phyloP scores from a whole-genome alignment of 2,329 filamentous ascomycete species.

The Arthroderma sp. region DNA sequence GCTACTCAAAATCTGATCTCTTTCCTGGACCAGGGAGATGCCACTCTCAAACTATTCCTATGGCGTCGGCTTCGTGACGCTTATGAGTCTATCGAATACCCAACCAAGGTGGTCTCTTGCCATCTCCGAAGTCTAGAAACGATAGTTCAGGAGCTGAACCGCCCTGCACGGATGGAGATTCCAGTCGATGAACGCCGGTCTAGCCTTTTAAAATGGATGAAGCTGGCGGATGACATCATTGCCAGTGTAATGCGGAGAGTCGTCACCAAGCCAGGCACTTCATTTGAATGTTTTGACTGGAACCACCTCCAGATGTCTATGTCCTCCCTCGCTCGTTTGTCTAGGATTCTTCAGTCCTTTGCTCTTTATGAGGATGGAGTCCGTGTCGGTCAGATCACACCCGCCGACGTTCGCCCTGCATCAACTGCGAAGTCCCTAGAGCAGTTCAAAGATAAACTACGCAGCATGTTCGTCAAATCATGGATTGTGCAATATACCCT shows the following conservation, averaged over 20 bases:
- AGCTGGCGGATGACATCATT: slow-evolving; percentile 65
- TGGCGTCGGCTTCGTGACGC: slow-evolving; percentile 88
- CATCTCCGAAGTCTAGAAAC: slow-evolving; percentile 75
- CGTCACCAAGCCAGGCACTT: slow-evolving; percentile 49
- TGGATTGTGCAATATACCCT: slow-evolving; percentile 83
- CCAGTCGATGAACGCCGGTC: slow-evolving; percentile 54
- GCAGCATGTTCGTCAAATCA: slow-evolving; percentile 74
- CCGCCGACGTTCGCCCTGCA: slow-evolving; percentile 46
- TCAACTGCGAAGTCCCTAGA: slow-evolving; percentile 31
- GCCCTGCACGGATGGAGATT: slow-evolving; percentile 43
- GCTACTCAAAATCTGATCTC: slow-evolving; percentile 61
- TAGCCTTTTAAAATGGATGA: slow-evolving; percentile 62
- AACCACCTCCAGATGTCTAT: slow-evolving; percentile 63
- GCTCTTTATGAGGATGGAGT: slow-evolving; percentile 76
- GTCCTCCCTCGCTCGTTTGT: slow-evolving; percentile 57
- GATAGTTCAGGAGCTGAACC: slow-evolving; percentile 58
- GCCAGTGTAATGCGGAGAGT: slow-evolving; percentile 58
- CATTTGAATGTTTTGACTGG: slow-evolving; percentile 76
- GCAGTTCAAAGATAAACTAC: slow-evolving; percentile 54
- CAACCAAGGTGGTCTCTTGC: slow-evolving; percentile 80
- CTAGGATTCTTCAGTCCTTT: slow-evolving; percentile 64
- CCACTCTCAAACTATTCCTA: slow-evolving; percentile 70
- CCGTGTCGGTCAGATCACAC: slow-evolving; percentile 58
- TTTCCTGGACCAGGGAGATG: slow-evolving; percentile 69
- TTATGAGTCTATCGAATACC: slow-evolving; percentile 72